phyloP scores from a whole-genome alignment of 768 basidiomycete species.

The Leucocoprinus leucothites region DNA sequence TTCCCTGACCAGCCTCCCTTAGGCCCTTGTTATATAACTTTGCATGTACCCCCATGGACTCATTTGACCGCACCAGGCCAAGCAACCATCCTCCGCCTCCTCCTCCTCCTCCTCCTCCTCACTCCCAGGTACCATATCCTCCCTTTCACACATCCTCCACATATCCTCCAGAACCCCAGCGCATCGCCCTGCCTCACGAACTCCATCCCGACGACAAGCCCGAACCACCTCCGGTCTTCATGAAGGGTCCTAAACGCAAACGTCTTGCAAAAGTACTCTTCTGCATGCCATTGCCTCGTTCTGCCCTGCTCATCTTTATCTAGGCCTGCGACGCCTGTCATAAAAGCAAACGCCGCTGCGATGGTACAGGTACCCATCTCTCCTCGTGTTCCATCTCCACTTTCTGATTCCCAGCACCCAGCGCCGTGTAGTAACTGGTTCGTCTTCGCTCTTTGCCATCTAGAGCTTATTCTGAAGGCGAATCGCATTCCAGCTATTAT shows the following conservation, averaged over 20 bases:
- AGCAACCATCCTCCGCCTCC: slow-evolving; percentile 3
- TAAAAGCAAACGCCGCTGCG: slow-evolving; percentile 81
- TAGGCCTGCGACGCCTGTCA: slow-evolving; percentile 82
- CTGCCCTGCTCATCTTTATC: slow-evolving; percentile 11
- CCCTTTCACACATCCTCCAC: slow-evolving; percentile 18
- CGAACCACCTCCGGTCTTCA: slow-evolving; percentile 26
- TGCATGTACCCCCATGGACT: slow-evolving; percentile 31
- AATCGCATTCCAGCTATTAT: slow-evolving; percentile 53
- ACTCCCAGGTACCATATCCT: slow-evolving; percentile 19
- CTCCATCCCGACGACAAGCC: slow-evolving; percentile 26
- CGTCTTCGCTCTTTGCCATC: slow-evolving; percentile 19
- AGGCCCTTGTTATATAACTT: slow-evolving; percentile 11
- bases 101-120: slow-evolving; percentile 7
- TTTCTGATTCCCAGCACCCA: slow-evolving; percentile 28
- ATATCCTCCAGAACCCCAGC: slow-evolving; percentile 12
- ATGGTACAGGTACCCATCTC: slow-evolving; percentile 65
- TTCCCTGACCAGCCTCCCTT: slow-evolving; percentile 15
- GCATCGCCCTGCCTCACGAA: slow-evolving; percentile 15
- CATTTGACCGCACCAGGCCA: slow-evolving; percentile 25
- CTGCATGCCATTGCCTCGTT: slow-evolving; percentile 4
- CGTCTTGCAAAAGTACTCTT: slow-evolving; percentile 46
- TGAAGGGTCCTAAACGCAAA: slow-evolving; percentile 53
- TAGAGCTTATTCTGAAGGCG: slow-evolving; percentile 9
- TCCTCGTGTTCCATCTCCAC: slow-evolving; percentile 8
- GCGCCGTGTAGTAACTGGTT: slow-evolving; percentile 84